Evolutionary conservation across 2,329 filamentous ascomycete genomes (phyloP).

Genomic region (Pseudogymnoascus sp.): DNA sequence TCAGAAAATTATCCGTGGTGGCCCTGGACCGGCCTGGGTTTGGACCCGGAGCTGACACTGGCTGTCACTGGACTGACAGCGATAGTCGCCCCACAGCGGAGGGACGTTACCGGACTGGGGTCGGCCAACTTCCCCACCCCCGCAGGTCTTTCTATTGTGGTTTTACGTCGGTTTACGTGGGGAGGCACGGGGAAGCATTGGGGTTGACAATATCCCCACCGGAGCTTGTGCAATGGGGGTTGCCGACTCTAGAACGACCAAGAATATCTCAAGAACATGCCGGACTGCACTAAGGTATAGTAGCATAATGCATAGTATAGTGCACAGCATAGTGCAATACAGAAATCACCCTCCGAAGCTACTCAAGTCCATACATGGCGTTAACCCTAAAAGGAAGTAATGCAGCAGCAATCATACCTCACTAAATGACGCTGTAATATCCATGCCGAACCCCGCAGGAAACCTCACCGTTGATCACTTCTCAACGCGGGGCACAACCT

Average conservation of each 20-base stretch:
- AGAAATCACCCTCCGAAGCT: background rate
- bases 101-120: background rate
- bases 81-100: background rate
- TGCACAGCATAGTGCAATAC: background rate
- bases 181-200: background rate
- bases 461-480: background rate
- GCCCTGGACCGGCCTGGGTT: background rate
- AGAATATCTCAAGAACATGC: background rate
- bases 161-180: background rate
- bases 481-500: background rate
- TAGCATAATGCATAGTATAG: background rate
- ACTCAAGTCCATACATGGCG: background rate
- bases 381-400: background rate
- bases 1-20: background rate
- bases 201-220: background rate
- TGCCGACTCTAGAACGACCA: background rate
- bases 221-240: background rate
- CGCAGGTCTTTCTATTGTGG: slow-evolving; percentile 6
- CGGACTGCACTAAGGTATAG: background rate
- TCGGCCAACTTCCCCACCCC: slow-evolving; percentile 5
- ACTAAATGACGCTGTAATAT: slow-evolving; percentile 6
- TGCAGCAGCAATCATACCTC: background rate
- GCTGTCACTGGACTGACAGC: background rate
- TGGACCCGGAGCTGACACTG: background rate
- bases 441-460: slow-evolving; percentile 4